Base-by-base conservation (phyloP, 2,329 filamentous ascomycete genomes). In the Arachnomyces sp. region DNA sequence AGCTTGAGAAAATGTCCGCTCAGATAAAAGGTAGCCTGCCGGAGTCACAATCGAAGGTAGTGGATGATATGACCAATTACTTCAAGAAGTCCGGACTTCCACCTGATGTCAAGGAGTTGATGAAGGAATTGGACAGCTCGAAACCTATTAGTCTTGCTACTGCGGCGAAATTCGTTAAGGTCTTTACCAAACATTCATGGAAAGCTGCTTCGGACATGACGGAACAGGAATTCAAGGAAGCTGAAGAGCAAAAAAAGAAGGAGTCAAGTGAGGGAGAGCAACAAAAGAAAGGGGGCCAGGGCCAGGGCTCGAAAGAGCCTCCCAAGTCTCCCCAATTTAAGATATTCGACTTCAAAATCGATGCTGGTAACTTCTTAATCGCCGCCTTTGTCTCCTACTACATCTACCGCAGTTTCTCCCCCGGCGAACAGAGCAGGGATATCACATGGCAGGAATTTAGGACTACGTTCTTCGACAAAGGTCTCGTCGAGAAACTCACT, bases 361-460 rank as follows among this genome's bases (percentile, higher is more conserved):
- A 82, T 56, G 65, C 70, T 29, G 69, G 69, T 42, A 75, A 73
- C 15, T 67, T 75, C 47, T 51, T 82, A 25, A 66, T 81, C 34
- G 72, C 73, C 21, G 65, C 74, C 13, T 73, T 85, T 51, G 62
- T 81, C 28, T 67, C 77, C 8, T 84, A 80, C 56, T 68, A 84
- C 40, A 59, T 80, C 35, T 82, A 79, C 61, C 69, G 74, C 41
- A 71, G 76, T 48, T 67, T 90, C 42, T 74, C 86, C 43, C 81
- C 81, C 3, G 74, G 75, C 14, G 80, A 84, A 47, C 74, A 72
- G 46, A 72, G 69, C 40, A 73, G 80, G 55, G 90, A 98, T 59
- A 95, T 98, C 44, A 96, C 92, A 40, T 98, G 88, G 86, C 89
- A 98, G 66, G 92, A 98, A 67, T 86, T 98, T 67, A 75, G 86